phyloP scores from a whole-genome alignment of 192 early-diverging fungal genomes.

The Backusella westeae region DNA sequence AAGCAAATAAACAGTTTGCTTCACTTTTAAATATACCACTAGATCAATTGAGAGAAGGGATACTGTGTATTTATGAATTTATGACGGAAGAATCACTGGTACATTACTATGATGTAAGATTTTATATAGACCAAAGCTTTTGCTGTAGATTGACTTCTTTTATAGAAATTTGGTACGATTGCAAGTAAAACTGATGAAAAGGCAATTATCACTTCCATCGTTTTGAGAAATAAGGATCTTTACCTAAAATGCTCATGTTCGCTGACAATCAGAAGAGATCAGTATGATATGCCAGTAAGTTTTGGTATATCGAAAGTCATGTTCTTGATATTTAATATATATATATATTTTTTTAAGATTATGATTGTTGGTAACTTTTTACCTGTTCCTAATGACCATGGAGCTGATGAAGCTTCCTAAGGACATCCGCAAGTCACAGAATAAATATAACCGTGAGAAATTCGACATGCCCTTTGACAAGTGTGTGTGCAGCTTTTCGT shows the following conservation, averaged over 20 bases:
- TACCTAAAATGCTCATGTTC: neutral
- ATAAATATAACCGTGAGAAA: constrained; percentile 6
- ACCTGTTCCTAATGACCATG: neutral
- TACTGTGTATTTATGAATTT: neutral
- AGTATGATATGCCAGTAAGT: neutral
- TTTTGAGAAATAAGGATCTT: neutral
- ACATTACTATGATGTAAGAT: neutral
- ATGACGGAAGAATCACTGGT: neutral
- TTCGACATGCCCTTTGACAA: neutral
- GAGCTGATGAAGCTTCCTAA: neutral
- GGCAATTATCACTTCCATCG: neutral
- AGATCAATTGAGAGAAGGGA: neutral
- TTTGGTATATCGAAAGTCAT: too few relatives aligned
- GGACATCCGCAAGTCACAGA: neutral
- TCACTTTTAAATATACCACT: constrained; percentile 3
- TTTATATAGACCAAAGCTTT: too few relatives aligned
- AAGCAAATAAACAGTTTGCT: neutral
- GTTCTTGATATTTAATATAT: too few relatives aligned
- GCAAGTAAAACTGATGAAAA: constrained; percentile 2
- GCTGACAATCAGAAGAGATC: neutral
- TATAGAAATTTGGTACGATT: neutral
- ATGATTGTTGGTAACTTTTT: constrained; percentile 8
- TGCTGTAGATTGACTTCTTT: neutral
- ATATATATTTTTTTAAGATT: neutral
- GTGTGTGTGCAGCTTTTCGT: neutral